Evolutionary conservation across 306 rosid species (phyloP).

Genomic region (Alnus rubra): DNA sequence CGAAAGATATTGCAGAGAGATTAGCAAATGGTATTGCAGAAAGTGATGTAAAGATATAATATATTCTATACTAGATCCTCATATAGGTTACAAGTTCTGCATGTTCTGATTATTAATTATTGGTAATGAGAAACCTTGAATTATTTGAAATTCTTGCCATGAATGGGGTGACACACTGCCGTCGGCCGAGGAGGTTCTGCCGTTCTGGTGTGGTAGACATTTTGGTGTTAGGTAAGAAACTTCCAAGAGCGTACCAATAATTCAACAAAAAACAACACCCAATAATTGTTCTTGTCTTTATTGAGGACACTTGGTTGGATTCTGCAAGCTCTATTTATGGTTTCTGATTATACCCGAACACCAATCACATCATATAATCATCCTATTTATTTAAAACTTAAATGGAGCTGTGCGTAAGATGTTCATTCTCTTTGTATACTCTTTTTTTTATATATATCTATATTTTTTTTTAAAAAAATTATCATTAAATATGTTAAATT

Average conservation of each 20-base stretch:
- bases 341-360: background rate
- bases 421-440: too few relatives aligned
- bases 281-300: background rate
- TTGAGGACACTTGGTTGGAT: background rate
- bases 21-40: background rate
- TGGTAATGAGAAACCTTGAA: background rate
- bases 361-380: too few relatives aligned
- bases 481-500: too few relatives aligned
- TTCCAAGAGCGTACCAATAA: background rate
- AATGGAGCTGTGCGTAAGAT: too few relatives aligned
- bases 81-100: background rate
- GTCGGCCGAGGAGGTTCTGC: too few relatives aligned
- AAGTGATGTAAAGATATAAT: background rate
- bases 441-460: too few relatives aligned
- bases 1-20: background rate
- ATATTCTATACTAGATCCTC: background rate
- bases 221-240: background rate
- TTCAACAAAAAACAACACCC: background rate
- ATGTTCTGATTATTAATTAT: background rate
- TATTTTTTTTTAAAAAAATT: too few relatives aligned
- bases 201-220: background rate
- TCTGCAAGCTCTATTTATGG: background rate
- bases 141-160: background rate
- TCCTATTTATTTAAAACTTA: too few relatives aligned
- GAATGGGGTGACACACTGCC: background rate